Evolutionary conservation across 1,284 basidiomycete species (phyloP), one percentile per base, ranked within the genome.

Genomic region (Trichosporon coremiiforme): DNA sequence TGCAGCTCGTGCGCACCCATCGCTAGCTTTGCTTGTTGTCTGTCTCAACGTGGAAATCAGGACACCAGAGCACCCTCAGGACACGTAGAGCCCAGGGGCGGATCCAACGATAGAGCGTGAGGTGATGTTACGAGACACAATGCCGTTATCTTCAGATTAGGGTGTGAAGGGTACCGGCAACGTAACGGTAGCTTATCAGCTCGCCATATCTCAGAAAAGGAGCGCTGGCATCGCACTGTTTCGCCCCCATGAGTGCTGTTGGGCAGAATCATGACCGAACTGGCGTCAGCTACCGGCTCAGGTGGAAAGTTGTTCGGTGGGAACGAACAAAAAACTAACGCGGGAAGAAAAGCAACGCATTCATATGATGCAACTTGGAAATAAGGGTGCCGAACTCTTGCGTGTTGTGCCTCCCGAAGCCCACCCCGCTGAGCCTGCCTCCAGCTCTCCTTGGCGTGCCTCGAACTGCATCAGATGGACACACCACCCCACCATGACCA

Each of bases 101-200:
- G 47, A 53, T 53, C 47, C 47, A 53, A 53, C 47, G 20, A 22
- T 22, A 8, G 47, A 9, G 47, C n/a, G 20, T 45, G 47, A 22
- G 47, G n/a, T 53, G 22, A 53, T 22, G 47, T 53, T 53, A 53
- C 47, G 47, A 53, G 20, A 53, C 47, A 53, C 4, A n/a, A 53
- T 53, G 47, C 47, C 47, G 47, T 53, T 53, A 53, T 53, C 20
- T 22, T 3, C 8, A 53, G 17, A 53, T 22, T 22, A 53, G 47
- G 47, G 47, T 53, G 47, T 22, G 47, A 53, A 20, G 1, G 47
- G 20, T 22, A 7, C 20, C 22, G 47, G 10, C 17, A 3, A 45
- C 41, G 15, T 45, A 17, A 45, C 13, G 13, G 41, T n/a, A 45
- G 41, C 41, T 45, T 45, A 45, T 45, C 41, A 45, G 41, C 10